Evolutionary conservation across 2,329 filamentous ascomycete species (phyloP).

Genomic region (Colletotrichum agaves): DNA sequence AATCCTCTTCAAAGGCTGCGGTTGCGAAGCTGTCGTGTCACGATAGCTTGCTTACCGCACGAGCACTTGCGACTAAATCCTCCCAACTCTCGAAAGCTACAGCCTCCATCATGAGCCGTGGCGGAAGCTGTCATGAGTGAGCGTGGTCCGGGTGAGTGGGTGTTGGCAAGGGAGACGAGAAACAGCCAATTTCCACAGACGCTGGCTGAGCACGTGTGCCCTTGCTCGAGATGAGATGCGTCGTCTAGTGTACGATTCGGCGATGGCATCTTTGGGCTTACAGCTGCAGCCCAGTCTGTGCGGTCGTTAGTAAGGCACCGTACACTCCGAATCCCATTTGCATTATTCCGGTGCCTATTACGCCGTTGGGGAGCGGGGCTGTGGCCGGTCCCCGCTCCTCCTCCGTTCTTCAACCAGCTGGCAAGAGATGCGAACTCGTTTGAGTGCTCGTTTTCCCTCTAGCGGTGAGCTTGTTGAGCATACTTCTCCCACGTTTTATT

Average conservation of each 20-base stretch:
- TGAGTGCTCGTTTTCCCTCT: background rate
- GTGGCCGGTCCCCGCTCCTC: background rate
- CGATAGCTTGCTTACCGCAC: too few relatives aligned
- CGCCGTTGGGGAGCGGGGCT: constrained; percentile 5
- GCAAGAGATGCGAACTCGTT: background rate
- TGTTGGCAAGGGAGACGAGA: background rate
- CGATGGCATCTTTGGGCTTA: background rate
- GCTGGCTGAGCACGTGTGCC: background rate
- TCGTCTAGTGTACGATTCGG: background rate
- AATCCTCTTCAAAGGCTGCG: background rate
- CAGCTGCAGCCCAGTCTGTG: background rate
- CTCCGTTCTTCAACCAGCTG: background rate
- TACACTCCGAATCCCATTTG: background rate
- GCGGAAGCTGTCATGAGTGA: background rate
- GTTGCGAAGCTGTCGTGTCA: background rate
- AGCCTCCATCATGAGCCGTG: background rate
- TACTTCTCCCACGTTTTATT: background rate
- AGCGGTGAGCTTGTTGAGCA: background rate
- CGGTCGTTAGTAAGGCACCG: background rate
- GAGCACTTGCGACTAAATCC: too few relatives aligned
- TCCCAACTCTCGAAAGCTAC: too few relatives aligned
- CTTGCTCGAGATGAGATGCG: constrained; percentile 1
- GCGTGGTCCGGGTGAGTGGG: background rate
- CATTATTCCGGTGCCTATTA: background rate
- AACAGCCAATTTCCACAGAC: background rate